Percentiles rank a stretch among this genome's conserved stretches.
These are phyloP conservation scores for Blastobotrys peoriensis DNA, from an alignment of 805 yeast species.

Conservation along the genomic window DNA sequence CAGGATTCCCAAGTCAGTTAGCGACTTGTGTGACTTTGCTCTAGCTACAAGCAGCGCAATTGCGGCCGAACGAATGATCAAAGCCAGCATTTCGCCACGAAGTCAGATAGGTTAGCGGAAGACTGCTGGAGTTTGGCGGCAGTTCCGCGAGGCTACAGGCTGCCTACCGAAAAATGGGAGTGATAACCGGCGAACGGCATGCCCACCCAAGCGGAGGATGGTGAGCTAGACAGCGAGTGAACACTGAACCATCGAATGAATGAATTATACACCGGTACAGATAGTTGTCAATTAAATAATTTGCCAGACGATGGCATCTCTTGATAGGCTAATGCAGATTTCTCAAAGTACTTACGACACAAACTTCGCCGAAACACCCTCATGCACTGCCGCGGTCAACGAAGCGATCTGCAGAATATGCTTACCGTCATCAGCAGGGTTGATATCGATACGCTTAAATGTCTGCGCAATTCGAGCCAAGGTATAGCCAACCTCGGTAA, in stretches of 20 bases:
- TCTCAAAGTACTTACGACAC: too few relatives aligned
- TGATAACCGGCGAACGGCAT: too few relatives aligned
- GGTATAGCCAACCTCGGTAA: constrained; percentile 41
- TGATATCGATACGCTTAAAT: constrained; percentile 22
- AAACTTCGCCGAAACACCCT: not conserved
- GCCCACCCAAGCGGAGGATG: too few relatives aligned
- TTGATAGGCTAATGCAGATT: too few relatives aligned
- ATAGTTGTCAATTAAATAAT: too few relatives aligned
- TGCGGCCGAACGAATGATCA: not conserved
- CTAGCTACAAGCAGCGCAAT: constrained; percentile 16
- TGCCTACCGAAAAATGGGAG: too few relatives aligned
- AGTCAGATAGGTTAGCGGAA: not conserved
- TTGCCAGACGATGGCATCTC: too few relatives aligned
- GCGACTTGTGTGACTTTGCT: constrained; percentile 32
- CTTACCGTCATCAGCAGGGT: not conserved
- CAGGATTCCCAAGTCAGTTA: constrained; percentile 33
- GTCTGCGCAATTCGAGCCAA: constrained; percentile 34
- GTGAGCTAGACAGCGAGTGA: too few relatives aligned
- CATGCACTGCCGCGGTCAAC: not conserved
- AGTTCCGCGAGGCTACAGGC: too few relatives aligned
- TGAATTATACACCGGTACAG: too few relatives aligned
- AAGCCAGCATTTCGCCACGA: not conserved
- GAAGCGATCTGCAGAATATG: not conserved
- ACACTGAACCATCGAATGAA: too few relatives aligned
- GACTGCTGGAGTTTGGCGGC: not conserved